Conservation (phyloP, 1,284 basidiomycete species). For the Papiliotrema flavescens region DNA sequence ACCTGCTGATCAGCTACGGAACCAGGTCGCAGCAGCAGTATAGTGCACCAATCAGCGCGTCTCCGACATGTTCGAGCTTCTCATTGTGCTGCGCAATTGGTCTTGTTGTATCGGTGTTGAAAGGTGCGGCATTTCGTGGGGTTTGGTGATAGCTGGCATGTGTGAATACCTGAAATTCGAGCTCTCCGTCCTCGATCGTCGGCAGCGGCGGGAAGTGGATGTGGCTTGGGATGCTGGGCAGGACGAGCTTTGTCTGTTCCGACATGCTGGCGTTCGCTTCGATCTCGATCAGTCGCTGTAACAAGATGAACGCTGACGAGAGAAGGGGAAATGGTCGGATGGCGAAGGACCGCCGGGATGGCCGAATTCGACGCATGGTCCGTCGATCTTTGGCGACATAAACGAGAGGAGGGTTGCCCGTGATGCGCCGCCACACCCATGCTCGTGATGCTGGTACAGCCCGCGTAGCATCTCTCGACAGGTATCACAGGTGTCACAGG, state of each 20-base stretch:
- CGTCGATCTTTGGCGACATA: too few relatives aligned
- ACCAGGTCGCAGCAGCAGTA: neutral
- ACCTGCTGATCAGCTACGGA: slow-evolving; percentile 10
- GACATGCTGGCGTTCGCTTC: too few relatives aligned
- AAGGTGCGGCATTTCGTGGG: neutral
- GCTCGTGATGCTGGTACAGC: too few relatives aligned
- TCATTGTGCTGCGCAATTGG: slow-evolving; percentile 26
- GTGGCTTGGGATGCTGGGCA: neutral
- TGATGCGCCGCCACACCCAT: too few relatives aligned
- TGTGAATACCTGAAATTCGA: slow-evolving; percentile 2
- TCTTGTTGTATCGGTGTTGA: neutral
- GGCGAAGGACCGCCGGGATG: too few relatives aligned
- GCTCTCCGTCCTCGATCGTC: neutral
- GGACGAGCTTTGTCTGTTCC: neutral
- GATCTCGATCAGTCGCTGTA: too few relatives aligned
- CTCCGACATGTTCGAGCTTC: slow-evolving; percentile 42
- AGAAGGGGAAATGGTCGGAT: too few relatives aligned
- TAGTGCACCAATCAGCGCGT: slow-evolving; percentile 27
- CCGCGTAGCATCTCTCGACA: too few relatives aligned
- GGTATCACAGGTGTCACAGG: too few relatives aligned
- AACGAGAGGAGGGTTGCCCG: too few relatives aligned
- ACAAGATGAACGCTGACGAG: too few relatives aligned
- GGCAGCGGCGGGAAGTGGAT: slow-evolving; percentile 6
- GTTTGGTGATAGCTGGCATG: slow-evolving; percentile 5
- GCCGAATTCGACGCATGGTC: too few relatives aligned